Evolutionary conservation across 1,139 yeast species (phyloP), one percentile per base, ranked within the genome.

Genomic region (Yamadazyma oceani): DNA sequence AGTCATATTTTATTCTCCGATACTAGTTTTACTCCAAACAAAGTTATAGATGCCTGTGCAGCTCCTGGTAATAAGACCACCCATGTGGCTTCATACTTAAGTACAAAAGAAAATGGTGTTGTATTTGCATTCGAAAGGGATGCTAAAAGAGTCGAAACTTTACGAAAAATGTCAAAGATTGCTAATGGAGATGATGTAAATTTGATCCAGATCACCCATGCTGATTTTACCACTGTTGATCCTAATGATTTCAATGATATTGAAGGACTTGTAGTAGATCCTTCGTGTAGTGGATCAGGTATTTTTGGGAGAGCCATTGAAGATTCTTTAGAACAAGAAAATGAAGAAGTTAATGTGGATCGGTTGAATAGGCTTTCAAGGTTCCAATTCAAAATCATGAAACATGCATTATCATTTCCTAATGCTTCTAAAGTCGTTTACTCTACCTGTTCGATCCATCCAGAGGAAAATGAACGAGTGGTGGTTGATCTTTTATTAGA

Each of bases 61-160:
- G 98, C 99, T 0, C 99, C 99, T 2, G 99, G 99, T 5, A 92
- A 92, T 61, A 94, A 92, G 58, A 92, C 99, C 0, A 87, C 97
- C 0, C 97, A 90, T 62, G 67, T 84, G 21, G 96, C 97, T 0
- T 77, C 95, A 1, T 65, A 78, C 55, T 58, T 69, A 11, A 32
- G 43, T 27, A 56, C 57, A 27, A 53, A 50, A 26, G 16, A 15
- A 3, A 37, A 35, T 23, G 24, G 44, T 4, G 69, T 66, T 11
- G 82, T 90, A 5, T 74, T 74, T 51, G 98, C 98, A 0, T 92
- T 89, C 62, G 99, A 92, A 60, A 74, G 90, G 50, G 96, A 94
- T 54, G 65, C 71, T 2, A 74, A 75, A 36, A 70, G 99, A 46
- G 85, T 87, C 1, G 71, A 79, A 42, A 78, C 80, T n/a, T 66